phyloP scores from a whole-genome alignment of 1,139 yeast species.

The Insectozyma bohioensis region DNA sequence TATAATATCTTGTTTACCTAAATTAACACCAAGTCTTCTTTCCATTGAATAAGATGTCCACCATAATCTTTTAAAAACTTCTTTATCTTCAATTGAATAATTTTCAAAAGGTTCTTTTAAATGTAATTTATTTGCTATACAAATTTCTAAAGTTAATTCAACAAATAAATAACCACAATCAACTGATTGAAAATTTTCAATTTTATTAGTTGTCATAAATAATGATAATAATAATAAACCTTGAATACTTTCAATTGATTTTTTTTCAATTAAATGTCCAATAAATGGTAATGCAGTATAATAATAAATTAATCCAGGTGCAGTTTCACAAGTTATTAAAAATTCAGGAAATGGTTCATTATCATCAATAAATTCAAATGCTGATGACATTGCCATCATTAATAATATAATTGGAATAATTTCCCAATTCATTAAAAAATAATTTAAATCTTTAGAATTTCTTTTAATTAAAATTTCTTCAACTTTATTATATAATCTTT shows the following conservation, averaged over 20 bases:
- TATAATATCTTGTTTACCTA: constrained; percentile 17
- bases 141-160: constrained; percentile 19
- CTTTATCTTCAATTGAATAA: constrained; percentile 12
- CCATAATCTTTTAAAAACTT: constrained; percentile 17
- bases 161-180: constrained; percentile 19
- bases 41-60: constrained; percentile 22
- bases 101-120: constrained; percentile 12
- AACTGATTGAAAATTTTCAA: constrained; percentile 16
- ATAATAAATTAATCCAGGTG: constrained; percentile 18
- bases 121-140: constrained; percentile 17
- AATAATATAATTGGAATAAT: constrained; percentile 14
- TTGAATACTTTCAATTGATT: constrained; percentile 17
- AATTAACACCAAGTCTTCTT: constrained; percentile 17
- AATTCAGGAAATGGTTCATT: constrained; percentile 32
- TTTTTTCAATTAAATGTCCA: constrained; percentile 18
- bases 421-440: constrained; percentile 16
- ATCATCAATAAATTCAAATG: constrained; percentile 39
- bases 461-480: constrained; percentile 10
- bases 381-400: constrained; percentile 17
- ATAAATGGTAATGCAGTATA: constrained; percentile 18
- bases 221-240: constrained; percentile 18
- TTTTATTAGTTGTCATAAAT: constrained; percentile 19
- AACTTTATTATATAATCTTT: constrained; percentile 8
- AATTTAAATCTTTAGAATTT: constrained; percentile 10
- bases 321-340: constrained; percentile 16